Evolutionary conservation across 179 eudicot species (phyloP), one percentile per base, ranked within the genome.

Genomic region (Nepenthes alata): DNA sequence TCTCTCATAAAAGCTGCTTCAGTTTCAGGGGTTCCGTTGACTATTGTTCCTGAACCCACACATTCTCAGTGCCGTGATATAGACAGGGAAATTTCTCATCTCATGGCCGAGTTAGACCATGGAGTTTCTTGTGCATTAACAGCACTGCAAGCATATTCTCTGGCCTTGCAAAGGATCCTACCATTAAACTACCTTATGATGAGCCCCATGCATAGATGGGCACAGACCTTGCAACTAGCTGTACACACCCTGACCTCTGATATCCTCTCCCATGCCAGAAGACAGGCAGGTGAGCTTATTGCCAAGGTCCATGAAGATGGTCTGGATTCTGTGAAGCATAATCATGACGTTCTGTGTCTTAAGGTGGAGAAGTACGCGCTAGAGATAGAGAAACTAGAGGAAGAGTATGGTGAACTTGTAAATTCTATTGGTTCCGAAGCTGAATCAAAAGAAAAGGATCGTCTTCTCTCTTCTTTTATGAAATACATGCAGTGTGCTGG

Each of bases 21-120:
- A 51, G 84, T 67, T 57, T 95, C 96, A 67, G 95, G 96, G 67
- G 95, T 94, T 72, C 97, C 99, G 61, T 71, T 91, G 72, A 81
- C 97, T 57, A 76, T 91, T 57, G 97, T 94, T 80, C 99, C 99
- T 25, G 99, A 94, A 76, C 97, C 97, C 70, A 91, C 99, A 56
- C 99, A 90, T 78, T 88, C 81, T 67, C 97, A 94, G 70, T 90
- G 99, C 74, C 84, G 69, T 59, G 99, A 90, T 66, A 87, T 87
- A 49, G 97, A 94, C 74, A 77, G 78, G 72, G 99, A 94, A 70
- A 78, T 91, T 65, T 81, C 86, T 68, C 90, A 83, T 67, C 74
- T 82, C 36, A 73, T 84, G 58, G 58, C 78, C 54, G 96, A 87
- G 65, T 66, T 94, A 69, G 89, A 87, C 73, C 78, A 75, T 66